Percentiles rank a stretch among this genome's conserved stretches.
Conservation (phyloP, 768 basidiomycete species). For the Suillus bovinus region DNA sequence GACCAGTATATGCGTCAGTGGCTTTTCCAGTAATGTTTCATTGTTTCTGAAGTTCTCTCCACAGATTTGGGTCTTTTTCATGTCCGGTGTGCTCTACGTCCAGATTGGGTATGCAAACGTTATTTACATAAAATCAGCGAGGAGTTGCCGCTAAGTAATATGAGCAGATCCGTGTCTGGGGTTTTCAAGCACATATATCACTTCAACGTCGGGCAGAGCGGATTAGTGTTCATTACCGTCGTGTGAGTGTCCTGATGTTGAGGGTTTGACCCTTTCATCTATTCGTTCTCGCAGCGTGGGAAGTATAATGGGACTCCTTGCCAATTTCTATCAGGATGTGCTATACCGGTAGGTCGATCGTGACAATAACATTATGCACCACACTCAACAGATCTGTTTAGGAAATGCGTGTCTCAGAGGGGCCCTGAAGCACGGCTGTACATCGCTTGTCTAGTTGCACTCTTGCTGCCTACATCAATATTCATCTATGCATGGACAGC, state of each 20-base stretch:
- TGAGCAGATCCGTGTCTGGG: conserved; percentile 49
- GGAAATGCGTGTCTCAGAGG: conserved; percentile 27
- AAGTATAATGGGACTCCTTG: conserved; percentile 43
- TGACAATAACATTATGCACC: not conserved
- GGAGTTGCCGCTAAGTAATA: conserved; percentile 3
- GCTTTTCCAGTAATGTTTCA: conserved; percentile 1
- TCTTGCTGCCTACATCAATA: conserved; percentile 56
- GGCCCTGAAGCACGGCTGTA: conserved; percentile 62
- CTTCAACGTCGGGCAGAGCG: conserved; percentile 61
- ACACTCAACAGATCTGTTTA: conserved; percentile 30
- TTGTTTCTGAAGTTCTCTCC: not conserved
- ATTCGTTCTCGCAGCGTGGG: conserved; percentile 45
- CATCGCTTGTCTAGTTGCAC: conserved; percentile 50
- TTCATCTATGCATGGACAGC: conserved; percentile 75
- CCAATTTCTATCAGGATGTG: conserved; percentile 46
- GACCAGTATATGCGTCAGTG: conserved; percentile 65
- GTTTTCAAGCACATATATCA: conserved; percentile 56
- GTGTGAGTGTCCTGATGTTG: conserved; percentile 37
- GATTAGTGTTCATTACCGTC: conserved; percentile 58
- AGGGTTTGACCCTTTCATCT: not conserved
- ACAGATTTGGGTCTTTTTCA: conserved; percentile 67
- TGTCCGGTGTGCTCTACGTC: conserved; percentile 73
- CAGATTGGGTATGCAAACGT: conserved; percentile 49
- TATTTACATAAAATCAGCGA: not conserved
- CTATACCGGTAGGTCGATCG: conserved; percentile 42